These are phyloP conservation scores for Spiraea crenata DNA, from an alignment of 331 rosid genomes.

Conservation along the genomic window DNA sequence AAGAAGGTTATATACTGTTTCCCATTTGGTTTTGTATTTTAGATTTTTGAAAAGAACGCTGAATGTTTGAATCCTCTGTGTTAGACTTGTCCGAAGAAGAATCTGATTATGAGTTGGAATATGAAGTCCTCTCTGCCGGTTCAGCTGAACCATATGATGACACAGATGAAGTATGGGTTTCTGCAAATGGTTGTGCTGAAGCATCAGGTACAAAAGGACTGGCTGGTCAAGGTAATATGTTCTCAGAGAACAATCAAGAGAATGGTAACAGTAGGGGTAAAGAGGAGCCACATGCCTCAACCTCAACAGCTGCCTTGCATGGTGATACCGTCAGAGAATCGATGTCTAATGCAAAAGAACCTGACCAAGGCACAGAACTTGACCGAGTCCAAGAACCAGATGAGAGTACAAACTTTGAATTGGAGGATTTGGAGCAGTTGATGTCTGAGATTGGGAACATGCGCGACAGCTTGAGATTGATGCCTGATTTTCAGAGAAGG, in stretches of 20 bases:
- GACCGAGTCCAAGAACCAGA: conserved; percentile 24
- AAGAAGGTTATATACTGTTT: conserved; percentile 36
- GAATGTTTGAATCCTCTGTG: conserved; percentile 21
- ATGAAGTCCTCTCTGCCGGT: conserved; percentile 64
- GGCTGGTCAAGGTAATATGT: conserved; percentile 30
- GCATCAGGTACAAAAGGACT: conserved; percentile 34
- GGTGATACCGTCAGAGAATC: conserved; percentile 31
- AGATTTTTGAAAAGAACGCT: conserved; percentile 1
- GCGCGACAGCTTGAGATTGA: conserved; percentile 71
- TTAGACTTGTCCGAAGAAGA: conserved; percentile 82
- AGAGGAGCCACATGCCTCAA: conserved; percentile 26
- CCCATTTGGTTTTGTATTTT: background rate
- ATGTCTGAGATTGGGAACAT: conserved; percentile 87
- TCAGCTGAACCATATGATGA: conserved; percentile 76
- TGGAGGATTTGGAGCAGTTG: conserved; percentile 80
- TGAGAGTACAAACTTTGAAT: conserved; percentile 37
- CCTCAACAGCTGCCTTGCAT: conserved; percentile 31
- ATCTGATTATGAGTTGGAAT: conserved; percentile 76
- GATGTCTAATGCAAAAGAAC: conserved; percentile 25
- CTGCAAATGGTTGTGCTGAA: conserved; percentile 37
- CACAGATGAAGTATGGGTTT: conserved; percentile 56
- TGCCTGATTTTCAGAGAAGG: conserved; percentile 88
- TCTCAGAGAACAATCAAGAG: conserved; percentile 19
- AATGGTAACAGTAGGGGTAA: conserved; percentile 25
- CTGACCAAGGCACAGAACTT: conserved; percentile 22